phyloP scores from a whole-genome alignment of 148 eudicot species.

The Cornus controversa region DNA sequence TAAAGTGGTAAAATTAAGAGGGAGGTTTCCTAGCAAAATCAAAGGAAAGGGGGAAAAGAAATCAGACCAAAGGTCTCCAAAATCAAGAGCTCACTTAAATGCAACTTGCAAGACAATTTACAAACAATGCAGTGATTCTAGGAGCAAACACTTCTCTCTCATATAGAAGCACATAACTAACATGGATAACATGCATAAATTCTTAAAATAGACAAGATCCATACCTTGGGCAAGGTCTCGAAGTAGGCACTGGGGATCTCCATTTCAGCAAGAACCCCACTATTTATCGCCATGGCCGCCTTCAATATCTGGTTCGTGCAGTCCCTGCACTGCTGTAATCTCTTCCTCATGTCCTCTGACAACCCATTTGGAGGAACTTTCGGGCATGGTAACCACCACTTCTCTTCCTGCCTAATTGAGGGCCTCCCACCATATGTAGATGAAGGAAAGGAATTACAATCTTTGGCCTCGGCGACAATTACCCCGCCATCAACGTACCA shows the following conservation, averaged over 20 bases:
- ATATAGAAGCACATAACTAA: background rate
- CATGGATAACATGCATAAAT: background rate
- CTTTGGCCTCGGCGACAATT: slow-evolving; percentile 47
- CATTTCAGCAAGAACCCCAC: slow-evolving; percentile 88
- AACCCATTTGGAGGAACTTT: slow-evolving; percentile 76
- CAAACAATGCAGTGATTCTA: no score
- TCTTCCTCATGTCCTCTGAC: slow-evolving; percentile 80
- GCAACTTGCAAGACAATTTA: background rate
- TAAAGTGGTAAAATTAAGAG: no score
- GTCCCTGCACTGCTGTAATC: slow-evolving; percentile 83
- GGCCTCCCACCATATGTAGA: slow-evolving; percentile 71
- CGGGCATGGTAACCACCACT: slow-evolving; percentile 98
- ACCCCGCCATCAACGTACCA: slow-evolving; percentile 69
- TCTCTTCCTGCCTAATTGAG: slow-evolving; percentile 90
- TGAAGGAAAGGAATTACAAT: slow-evolving; percentile 29
- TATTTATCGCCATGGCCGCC: slow-evolving; percentile 95
- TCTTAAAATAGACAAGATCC: background rate
- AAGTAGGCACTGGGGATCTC: slow-evolving; percentile 84
- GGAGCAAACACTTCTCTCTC: background rate
- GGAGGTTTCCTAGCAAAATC: no score
- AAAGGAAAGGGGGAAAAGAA: no score
- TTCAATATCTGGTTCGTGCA: slow-evolving; percentile 90
- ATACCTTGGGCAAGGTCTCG: slow-evolving; percentile 91
- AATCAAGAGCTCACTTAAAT: background rate
- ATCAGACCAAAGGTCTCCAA: background rate